Conservation (phyloP, 1,139 yeast genomes). For the Blastobotrys serpentis region DNA sequence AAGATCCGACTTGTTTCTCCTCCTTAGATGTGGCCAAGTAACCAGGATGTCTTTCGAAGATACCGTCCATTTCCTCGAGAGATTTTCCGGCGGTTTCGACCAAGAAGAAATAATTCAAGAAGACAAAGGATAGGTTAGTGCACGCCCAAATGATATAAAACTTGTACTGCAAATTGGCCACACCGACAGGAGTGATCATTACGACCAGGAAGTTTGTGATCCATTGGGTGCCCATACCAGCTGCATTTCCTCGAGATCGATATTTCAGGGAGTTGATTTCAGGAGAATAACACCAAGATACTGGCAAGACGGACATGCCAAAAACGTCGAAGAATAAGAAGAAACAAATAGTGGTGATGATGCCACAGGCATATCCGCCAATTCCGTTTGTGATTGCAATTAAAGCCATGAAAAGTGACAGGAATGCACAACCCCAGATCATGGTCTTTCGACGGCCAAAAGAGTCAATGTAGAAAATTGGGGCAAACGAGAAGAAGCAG, state of each 20-base stretch:
- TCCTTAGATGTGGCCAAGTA: constrained; percentile 11
- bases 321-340: constrained; percentile 14
- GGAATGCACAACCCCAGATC: constrained; percentile 13
- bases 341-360: constrained; percentile 19
- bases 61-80: constrained; percentile 48
- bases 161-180: constrained; percentile 39
- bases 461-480: constrained; percentile 48
- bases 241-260: constrained; percentile 56
- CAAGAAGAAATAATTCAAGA: constrained; percentile 48
- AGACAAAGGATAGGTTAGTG: constrained; percentile 32
- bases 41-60: constrained; percentile 19
- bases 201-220: constrained; percentile 46
- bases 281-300: constrained; percentile 50
- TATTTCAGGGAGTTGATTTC: constrained; percentile 61
- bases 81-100: constrained; percentile 44
- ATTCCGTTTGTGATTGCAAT: constrained; percentile 8
- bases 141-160: constrained; percentile 40
- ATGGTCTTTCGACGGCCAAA: constrained; percentile 50
- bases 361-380: constrained; percentile 16
- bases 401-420: constrained; percentile 36
- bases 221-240: constrained; percentile 46
- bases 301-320: constrained; percentile 14
- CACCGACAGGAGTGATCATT: constrained; percentile 44
- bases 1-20: constrained; percentile 9
- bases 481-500: constrained; percentile 28